Evolutionary conservation across 306 rosid species (phyloP).

Genomic region (Cucumis hystrix): DNA sequence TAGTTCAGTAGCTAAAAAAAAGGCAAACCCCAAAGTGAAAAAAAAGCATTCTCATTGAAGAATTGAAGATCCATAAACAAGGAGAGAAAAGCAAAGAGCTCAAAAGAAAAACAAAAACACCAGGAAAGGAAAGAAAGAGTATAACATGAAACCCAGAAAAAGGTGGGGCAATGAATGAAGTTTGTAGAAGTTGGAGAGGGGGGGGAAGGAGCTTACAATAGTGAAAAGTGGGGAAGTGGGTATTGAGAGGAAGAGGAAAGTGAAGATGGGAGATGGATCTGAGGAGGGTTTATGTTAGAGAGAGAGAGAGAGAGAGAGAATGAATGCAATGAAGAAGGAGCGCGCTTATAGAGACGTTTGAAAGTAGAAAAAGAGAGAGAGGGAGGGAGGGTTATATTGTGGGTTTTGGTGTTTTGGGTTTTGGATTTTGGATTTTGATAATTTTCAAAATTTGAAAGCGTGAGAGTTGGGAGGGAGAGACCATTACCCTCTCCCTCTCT

Average conservation of each 20-base stretch:
- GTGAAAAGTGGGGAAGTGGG: not conserved
- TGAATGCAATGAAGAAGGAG: not conserved
- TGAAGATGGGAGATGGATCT: not conserved
- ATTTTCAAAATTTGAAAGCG: slow-evolving; percentile 2
- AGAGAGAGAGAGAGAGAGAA: not conserved
- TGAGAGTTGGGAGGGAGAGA: slow-evolving; percentile 1
- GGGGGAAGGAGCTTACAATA: not conserved
- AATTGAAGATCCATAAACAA: not conserved
- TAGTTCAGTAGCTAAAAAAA: not conserved
- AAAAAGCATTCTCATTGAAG: too few species aligned
- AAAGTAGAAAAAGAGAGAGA: not conserved
- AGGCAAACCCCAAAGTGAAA: not conserved
- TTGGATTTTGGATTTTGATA: too few species aligned
- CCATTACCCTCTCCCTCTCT: not conserved
- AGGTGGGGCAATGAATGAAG: not conserved
- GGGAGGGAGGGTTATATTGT: not conserved
- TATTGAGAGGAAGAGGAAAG: not conserved
- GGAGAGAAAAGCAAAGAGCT: not conserved
- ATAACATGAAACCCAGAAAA: not conserved
- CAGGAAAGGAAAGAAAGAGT: too few species aligned
- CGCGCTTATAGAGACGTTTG: not conserved
- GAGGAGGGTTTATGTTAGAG: not conserved
- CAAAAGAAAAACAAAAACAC: not conserved
- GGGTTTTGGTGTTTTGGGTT: not conserved
- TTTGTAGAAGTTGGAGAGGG: not conserved